Percentiles rank a stretch among this genome's conserved stretches.
These are phyloP conservation scores for Magnaporthiopsis rhizophila DNA, from an alignment of 2,329 filamentous ascomycete genomes.

Conservation along the genomic window DNA sequence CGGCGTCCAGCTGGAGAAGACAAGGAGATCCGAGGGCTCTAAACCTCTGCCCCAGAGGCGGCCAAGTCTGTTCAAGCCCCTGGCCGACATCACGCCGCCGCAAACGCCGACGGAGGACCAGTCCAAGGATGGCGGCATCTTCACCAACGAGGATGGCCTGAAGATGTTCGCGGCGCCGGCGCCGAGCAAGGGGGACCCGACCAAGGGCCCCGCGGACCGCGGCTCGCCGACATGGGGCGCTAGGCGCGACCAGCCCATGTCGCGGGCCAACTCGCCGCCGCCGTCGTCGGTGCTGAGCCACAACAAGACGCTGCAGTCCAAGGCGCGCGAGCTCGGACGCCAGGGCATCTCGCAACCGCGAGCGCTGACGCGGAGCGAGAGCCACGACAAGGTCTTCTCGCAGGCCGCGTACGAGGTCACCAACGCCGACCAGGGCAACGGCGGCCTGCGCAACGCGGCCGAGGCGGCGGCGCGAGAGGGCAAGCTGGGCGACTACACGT, in stretches of 20 bases:
- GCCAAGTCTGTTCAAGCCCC: conserved; percentile 45
- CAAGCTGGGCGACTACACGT: conserved; percentile 67
- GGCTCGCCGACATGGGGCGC: conserved; percentile 71
- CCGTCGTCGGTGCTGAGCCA: conserved; percentile 70
- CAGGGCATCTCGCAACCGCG: conserved; percentile 51
- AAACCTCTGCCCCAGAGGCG: conserved; percentile 27
- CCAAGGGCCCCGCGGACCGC: conserved; percentile 56
- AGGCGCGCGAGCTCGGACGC: conserved; percentile 49
- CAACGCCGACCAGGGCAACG: conserved; percentile 83
- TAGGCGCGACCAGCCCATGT: conserved; percentile 69
- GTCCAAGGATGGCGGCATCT: conserved; percentile 34
- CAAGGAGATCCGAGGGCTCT: conserved; percentile 13
- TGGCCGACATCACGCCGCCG: conserved; percentile 43
- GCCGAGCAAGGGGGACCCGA: conserved; percentile 28
- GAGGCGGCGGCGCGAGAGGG: conserved; percentile 66
- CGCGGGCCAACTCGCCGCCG: conserved; percentile 64
- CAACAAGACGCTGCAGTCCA: conserved; percentile 41
- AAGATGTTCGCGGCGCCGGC: conserved; percentile 39
- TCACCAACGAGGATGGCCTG: conserved; percentile 49
- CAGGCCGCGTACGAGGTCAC: conserved; percentile 77
- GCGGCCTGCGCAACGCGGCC: conserved; percentile 81
- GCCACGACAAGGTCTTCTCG: conserved; percentile 63
- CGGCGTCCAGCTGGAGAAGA: conserved; percentile 17
- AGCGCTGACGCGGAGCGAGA: conserved; percentile 46
- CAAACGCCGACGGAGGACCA: conserved; percentile 45